A percentile compares a stretch with the other conserved stretches of the same genome.
phyloP scores from a whole-genome alignment of 108 stramenopile genomes.

The Epithemia pelagica region DNA sequence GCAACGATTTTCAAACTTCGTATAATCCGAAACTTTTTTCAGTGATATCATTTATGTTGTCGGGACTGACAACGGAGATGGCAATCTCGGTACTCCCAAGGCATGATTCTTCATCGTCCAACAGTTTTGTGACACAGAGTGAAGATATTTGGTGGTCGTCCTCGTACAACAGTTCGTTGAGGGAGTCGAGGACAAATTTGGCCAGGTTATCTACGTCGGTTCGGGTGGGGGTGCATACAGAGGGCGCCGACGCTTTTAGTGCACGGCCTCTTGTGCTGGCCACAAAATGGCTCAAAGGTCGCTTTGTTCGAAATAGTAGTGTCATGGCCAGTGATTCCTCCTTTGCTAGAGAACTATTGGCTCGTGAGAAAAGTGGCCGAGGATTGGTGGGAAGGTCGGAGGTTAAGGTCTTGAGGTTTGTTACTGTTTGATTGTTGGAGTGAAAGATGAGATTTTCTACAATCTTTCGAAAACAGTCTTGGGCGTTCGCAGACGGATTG shows the following conservation, averaged over 20 bases:
- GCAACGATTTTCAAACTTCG: not conserved
- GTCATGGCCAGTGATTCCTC: conserved; percentile 28
- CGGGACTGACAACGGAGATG: conserved; percentile 25
- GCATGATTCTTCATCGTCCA: conserved; percentile 58
- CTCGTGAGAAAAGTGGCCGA: conserved; percentile 22
- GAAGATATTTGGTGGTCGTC: conserved; percentile 76
- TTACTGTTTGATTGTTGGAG: not conserved
- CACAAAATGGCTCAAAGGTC: conserved; percentile 67
- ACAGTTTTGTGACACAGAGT: conserved; percentile 54
- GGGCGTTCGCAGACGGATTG: conserved; percentile 63
- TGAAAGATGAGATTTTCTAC: conserved; percentile 26
- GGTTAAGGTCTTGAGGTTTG: not conserved
- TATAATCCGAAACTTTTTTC: not conserved
- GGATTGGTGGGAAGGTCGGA: not conserved
- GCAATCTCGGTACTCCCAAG: conserved; percentile 56
- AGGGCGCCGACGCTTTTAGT: conserved; percentile 38
- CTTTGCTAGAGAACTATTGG: not conserved
- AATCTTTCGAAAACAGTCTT: conserved; percentile 51
- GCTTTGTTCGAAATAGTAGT: conserved; percentile 59
- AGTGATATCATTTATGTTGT: conserved; percentile 19
- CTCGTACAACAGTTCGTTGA: conserved; percentile 64
- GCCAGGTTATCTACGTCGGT: conserved; percentile 78
- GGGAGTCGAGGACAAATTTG: conserved; percentile 81
- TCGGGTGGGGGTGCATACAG: conserved; percentile 20
- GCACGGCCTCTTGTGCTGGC: conserved; percentile 36